Percentiles rank a stretch among this genome's conserved stretches.
Conservation (phyloP, 805 yeast genomes). For the Zygosaccharomyces gambellarensis region DNA sequence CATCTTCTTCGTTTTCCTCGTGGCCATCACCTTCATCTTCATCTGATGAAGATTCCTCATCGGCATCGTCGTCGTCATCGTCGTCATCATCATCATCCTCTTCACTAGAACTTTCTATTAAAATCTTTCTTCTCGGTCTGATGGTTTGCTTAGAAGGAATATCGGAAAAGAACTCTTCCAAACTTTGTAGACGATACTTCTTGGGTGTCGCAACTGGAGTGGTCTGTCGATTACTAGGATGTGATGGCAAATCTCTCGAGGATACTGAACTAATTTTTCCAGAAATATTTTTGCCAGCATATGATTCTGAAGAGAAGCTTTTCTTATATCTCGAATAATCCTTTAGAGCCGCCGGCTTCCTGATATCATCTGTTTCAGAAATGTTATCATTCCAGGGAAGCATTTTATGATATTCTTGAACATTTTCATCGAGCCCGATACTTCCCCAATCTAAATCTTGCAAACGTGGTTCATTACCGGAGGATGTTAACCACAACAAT, state of each 20-base stretch:
- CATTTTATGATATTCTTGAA: slow-evolving; percentile 9
- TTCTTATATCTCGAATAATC: slow-evolving; percentile 38
- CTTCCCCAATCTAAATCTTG: neutral
- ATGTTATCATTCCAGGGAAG: slow-evolving; percentile 21
- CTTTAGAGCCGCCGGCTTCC: slow-evolving; percentile 38
- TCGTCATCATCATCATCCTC: slow-evolving; percentile 33
- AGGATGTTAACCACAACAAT: neutral
- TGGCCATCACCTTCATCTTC: neutral
- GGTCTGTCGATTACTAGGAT: neutral
- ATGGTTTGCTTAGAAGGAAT: slow-evolving; percentile 30
- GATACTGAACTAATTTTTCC: slow-evolving; percentile 12
- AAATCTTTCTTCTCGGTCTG: slow-evolving; percentile 12
- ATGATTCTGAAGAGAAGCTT: slow-evolving; percentile 32
- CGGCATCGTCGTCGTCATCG: slow-evolving; percentile 30
- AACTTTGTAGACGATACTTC: slow-evolving; percentile 61
- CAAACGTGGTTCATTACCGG: neutral
- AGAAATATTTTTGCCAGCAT: slow-evolving; percentile 5
- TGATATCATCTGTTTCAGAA: slow-evolving; percentile 21
- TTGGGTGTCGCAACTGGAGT: slow-evolving; percentile 23
- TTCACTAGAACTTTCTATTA: slow-evolving; percentile 23
- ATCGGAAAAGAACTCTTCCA: slow-evolving; percentile 79
- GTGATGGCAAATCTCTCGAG: neutral
- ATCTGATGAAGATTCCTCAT: slow-evolving; percentile 9
- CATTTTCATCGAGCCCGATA: slow-evolving; percentile 10
- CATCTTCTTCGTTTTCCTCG: neutral